These are phyloP conservation scores for Iodosphaeria phyllophila DNA, from an alignment of 2,329 filamentous ascomycete genomes.

Conservation along the genomic window DNA sequence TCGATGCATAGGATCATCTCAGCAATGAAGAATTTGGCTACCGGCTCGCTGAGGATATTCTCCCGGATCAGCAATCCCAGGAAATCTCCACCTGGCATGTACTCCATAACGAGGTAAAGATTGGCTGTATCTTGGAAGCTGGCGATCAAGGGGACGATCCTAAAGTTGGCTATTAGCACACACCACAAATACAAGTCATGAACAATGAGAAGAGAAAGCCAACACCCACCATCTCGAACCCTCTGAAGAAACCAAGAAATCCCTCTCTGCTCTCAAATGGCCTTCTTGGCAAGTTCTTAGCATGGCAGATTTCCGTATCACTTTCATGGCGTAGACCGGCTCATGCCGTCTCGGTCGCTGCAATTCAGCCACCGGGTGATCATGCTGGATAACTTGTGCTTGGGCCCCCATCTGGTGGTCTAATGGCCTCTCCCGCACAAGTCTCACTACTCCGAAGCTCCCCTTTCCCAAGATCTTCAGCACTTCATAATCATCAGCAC, in stretches of 20 bases:
- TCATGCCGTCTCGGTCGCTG: too few species aligned
- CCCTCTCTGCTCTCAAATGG: constrained; percentile 75
- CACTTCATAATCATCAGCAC: constrained; percentile 53
- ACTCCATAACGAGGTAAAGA: constrained; percentile 93
- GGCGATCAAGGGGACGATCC: constrained; percentile 71
- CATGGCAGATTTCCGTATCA: constrained; percentile 90
- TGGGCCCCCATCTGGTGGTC: neutral
- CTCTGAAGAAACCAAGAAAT: constrained; percentile 78
- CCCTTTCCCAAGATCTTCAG: constrained; percentile 77
- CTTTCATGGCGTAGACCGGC: constrained; percentile 86
- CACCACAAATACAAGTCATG: too few species aligned
- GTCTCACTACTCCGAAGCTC: constrained; percentile 79
- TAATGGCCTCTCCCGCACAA: constrained; percentile 49
- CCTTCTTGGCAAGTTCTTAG: constrained; percentile 80
- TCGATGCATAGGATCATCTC: constrained; percentile 95
- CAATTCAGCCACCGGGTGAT: too few species aligned
- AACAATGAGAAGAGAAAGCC: neutral
- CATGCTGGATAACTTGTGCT: neutral
- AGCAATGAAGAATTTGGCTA: constrained; percentile 73
- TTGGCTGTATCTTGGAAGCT: constrained; percentile 77
- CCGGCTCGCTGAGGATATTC: constrained; percentile 60
- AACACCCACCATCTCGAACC: constrained; percentile 53
- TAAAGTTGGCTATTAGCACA: constrained; percentile 10
- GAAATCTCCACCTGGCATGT: constrained; percentile 94
- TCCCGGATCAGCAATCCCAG: constrained; percentile 71